A percentile compares a stretch with the other conserved stretches of the same genome.
phyloP scores from a whole-genome alignment of 2,329 filamentous ascomycete genomes.

The Monosporascus sp. region DNA sequence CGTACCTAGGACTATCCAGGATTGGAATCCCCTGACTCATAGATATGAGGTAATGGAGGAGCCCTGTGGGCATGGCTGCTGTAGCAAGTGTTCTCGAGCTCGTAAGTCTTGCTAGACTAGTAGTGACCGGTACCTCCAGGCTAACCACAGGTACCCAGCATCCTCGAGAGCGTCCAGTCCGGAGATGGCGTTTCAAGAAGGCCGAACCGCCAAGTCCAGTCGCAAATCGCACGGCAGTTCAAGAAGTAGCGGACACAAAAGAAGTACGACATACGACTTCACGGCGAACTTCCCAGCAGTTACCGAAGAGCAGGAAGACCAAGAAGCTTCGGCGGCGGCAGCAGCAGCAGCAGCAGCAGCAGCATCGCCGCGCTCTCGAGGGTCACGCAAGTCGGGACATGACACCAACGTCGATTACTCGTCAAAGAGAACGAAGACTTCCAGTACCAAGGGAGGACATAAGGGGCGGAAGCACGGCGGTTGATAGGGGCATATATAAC shows the following conservation, averaged over 20 bases:
- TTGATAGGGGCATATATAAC: background rate
- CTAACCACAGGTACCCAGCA: slow-evolving; percentile 15
- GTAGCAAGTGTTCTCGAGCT: slow-evolving; percentile 39
- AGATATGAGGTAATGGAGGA: slow-evolving; percentile 31
- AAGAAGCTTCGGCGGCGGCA: background rate
- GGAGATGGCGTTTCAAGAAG: slow-evolving; percentile 31
- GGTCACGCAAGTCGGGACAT: slow-evolving; percentile 15
- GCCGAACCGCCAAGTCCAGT: slow-evolving; percentile 30
- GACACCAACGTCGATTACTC: slow-evolving; percentile 15
- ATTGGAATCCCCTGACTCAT: slow-evolving; percentile 18
- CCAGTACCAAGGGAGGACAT: slow-evolving; percentile 22
- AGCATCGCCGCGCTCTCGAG: slow-evolving; percentile 13
- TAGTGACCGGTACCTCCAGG: background rate
- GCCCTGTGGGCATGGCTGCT: slow-evolving; percentile 49
- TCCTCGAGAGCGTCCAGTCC: slow-evolving; percentile 28
- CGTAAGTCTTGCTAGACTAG: slow-evolving; percentile 27
- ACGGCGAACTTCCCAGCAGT: slow-evolving; percentile 15
- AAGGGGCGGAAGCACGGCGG: slow-evolving; percentile 16
- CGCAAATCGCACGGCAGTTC: slow-evolving; percentile 30
- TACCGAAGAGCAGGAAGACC: slow-evolving; percentile 15
- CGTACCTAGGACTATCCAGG: slow-evolving; percentile 23
- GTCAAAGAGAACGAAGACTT: slow-evolving; percentile 19
- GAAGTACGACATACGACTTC: slow-evolving; percentile 17
- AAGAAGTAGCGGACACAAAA: slow-evolving; percentile 15
- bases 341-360: background rate